A percentile compares a stretch with the other conserved stretches of the same genome.
These are phyloP conservation scores for Termitomyces sp. DNA, from an alignment of 768 basidiomycete genomes.

Conservation along the genomic window DNA sequence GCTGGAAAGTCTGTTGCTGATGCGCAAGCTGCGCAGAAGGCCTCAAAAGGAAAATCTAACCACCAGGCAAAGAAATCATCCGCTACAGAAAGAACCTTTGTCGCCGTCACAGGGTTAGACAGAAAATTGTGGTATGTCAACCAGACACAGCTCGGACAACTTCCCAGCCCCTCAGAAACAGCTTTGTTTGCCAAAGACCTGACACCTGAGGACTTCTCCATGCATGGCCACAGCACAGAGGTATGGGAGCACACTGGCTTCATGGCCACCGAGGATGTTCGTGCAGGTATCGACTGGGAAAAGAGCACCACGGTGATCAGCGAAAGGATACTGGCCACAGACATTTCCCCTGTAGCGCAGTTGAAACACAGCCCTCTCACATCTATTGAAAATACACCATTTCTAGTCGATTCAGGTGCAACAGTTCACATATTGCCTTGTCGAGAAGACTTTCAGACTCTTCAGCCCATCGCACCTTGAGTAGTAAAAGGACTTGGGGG, in stretches of 20 bases:
- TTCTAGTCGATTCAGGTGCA: neutral
- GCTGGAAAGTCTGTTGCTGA: neutral
- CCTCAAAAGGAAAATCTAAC: neutral
- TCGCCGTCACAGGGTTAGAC: neutral
- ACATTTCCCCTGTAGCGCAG: neutral
- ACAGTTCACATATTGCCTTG: neutral
- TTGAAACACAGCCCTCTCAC: neutral
- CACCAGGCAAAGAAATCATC: neutral
- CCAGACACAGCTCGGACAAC: neutral
- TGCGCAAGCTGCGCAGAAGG: neutral
- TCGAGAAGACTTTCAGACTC: neutral
- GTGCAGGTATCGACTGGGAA: neutral
- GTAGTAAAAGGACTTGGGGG: neutral
- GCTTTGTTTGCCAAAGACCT: neutral
- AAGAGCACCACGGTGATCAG: neutral
- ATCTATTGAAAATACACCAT: too few species aligned
- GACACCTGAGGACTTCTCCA: neutral
- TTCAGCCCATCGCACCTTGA: neutral
- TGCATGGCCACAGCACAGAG: neutral
- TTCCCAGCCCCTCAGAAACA: neutral
- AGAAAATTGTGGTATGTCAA: neutral
- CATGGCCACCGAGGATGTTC: neutral
- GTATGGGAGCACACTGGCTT: neutral
- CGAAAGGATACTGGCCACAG: neutral
- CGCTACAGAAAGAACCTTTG: neutral